Base-by-base conservation (phyloP, 208 protist species). In the Acanthamoeba divionensis region DNA sequence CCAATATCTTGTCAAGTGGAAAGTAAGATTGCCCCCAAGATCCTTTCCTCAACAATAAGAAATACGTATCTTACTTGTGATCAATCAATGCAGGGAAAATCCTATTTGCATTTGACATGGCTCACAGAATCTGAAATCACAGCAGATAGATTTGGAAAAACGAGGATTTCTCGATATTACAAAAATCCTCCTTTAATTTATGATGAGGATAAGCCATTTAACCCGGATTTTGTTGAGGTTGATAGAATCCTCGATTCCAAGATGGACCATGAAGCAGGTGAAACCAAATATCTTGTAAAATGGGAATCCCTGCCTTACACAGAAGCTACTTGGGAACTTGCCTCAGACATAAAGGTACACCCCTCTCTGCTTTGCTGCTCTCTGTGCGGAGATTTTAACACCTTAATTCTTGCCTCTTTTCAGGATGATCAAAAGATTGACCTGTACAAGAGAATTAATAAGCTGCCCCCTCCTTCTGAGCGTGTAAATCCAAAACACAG, bases 271-370 rank as follows among this genome's bases (percentile, higher is more conserved):
- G 12, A 89, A 18, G 38, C 31, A 7, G 62, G 44, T 0, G 33
- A 71, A 0, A 94, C 55, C 62, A 47, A 92, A 15, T 96, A 96
- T 55, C 50, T 96, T 3, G 94, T 96, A 21, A 96, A 96, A 60
- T 96, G 95, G 95, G 90, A 90, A 36, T 83, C 65, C 0, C 26
- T 93, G 24, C 83, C 89, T 47, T 96, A 96, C 69, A 50, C 47
- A n/a, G 87, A 96, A 62, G 66, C 48, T 9, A 96, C 95, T 13
- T 96, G 95, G 95, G 95, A 96, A 62, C 55, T 50, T 31, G 31
- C 71, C n/a, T 21, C 89, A 12, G 93, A 95, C 66, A 69, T 96
- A 38, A 87, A 92, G 12, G 91, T 79, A 57, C 15, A 13, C 13
- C 18, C 55, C 71, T 73, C 33, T 15, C 71, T 83, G 18, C 73